Evolutionary conservation across 2,329 filamentous ascomycete genomes (phyloP), one percentile per base, ranked within the genome.

Genomic region (Talaromyces sp.): DNA sequence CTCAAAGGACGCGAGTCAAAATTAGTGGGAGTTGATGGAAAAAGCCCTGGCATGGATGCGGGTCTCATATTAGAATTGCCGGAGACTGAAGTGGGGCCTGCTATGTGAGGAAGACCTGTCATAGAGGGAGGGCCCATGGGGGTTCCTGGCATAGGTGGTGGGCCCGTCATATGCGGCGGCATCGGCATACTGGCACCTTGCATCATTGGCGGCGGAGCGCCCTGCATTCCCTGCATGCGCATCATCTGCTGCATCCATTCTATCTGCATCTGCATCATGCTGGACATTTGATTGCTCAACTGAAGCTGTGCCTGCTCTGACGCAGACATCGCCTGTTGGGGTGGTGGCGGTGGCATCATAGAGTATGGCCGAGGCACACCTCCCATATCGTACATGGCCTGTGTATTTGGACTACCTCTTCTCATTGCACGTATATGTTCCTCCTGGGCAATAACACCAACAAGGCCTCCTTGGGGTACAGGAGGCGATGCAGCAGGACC

Each of bases 261-360:
- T 88, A 95, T 92, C 70, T 96, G 91, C 87, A 94, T 91, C 68
- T 91, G 88, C 88, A 93, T 91, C 75, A 93, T 91, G 65, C 90
- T 87, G 51, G 84, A 82, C 89, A 93, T 92, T 67, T 92, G 88
- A 66, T 91, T 87, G 6, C 84, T 87, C 81, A 94, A 88, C 61
- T 92, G 86, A 37, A 92, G 81, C 63, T 93, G 89, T 24, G 86
- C 86, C 68, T 89, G 87, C 56, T 91, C 87, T 19, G 82, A 83
- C 2, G 85, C 77, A 14, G 82, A 82, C 40, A 86, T 64, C 61
- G 67, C 68, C 11, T 62, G 67, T 32, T 61, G 64, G 9, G 56
- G 56, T 51, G 57, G 56, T 51, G 60, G 56, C 11, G 58, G 55
- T 4, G 58, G 61, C 56, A 72, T 70, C 58, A 71, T 70, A 2